phyloP scores from a whole-genome alignment of 208 protist genomes.

The Wallacemonas sp. region DNA sequence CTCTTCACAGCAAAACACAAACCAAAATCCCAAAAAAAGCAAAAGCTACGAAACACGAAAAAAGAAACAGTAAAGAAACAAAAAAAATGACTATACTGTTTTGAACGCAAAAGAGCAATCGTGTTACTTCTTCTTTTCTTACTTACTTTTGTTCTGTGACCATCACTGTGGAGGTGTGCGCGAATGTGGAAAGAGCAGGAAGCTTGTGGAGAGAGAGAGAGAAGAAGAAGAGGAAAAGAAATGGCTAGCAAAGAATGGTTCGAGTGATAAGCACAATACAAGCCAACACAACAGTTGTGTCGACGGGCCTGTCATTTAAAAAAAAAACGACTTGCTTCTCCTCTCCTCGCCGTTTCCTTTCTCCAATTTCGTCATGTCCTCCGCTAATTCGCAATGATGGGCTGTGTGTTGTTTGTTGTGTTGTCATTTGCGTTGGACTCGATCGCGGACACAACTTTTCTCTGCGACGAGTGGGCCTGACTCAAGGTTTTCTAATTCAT shows the following conservation, averaged over 20 bases:
- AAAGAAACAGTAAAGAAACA: conserved; percentile 4
- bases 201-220: background rate
- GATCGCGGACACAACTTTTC: background rate
- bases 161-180: too few species aligned
- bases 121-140: conserved; percentile 16
- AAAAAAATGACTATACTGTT: background rate
- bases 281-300: too few species aligned
- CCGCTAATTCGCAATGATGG: too few species aligned
- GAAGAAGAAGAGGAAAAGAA: background rate
- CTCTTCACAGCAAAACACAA: too few species aligned
- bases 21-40: background rate
- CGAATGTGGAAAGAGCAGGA: background rate
- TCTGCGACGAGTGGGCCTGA: background rate
- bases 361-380: too few species aligned
- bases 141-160: conserved; percentile 14
- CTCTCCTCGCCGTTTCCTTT: too few species aligned
- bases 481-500: too few species aligned
- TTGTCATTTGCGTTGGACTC: too few species aligned
- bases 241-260: background rate
- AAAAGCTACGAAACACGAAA: conserved; percentile 15
- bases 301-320: too few species aligned
- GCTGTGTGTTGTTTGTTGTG: too few species aligned
- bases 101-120: background rate
- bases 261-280: too few species aligned
- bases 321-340: too few species aligned